A percentile compares a stretch with the other conserved stretches of the same genome.
Evolutionary conservation across 164 flowering plant species (phyloP).

Genomic region (Dillenia turbinata): DNA sequence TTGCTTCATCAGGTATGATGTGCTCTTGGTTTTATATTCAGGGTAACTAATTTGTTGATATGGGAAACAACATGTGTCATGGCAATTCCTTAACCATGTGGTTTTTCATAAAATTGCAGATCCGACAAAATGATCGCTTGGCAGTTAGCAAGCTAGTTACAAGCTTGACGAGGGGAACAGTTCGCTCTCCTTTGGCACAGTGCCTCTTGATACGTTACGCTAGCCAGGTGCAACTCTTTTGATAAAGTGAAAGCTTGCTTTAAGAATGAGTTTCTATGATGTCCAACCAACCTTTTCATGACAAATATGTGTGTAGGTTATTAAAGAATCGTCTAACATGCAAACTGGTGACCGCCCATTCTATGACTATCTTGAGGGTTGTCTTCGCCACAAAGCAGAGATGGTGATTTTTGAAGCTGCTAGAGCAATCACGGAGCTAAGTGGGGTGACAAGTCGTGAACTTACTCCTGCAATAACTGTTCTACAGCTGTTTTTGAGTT

Average conservation of each 20-base stretch:
- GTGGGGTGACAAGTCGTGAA: constrained; percentile 80
- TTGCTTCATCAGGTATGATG: constrained; percentile 80
- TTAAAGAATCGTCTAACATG: constrained; percentile 61
- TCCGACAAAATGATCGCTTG: constrained; percentile 89
- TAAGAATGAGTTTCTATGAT: neutral
- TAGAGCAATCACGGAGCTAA: constrained; percentile 87
- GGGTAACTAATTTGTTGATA: neutral
- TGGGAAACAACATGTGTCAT: neutral
- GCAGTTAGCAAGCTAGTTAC: constrained; percentile 97
- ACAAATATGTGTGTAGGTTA: constrained; percentile 46
- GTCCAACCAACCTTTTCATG: neutral
- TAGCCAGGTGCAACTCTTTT: constrained; percentile 58
- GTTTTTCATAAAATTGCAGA: constrained; percentile 45
- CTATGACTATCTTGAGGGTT: constrained; percentile 88
- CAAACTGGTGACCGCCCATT: constrained; percentile 93
- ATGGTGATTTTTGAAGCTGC: constrained; percentile 99
- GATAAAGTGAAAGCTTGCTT: neutral
- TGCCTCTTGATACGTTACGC: constrained; percentile 93
- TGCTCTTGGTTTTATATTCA: neutral
- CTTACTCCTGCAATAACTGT: constrained; percentile 97
- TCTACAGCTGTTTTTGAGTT: constrained; percentile 86
- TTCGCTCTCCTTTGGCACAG: constrained; percentile 96
- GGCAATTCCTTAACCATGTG: neutral
- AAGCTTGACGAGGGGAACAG: constrained; percentile 86
- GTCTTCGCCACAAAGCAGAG: constrained; percentile 97